Evolutionary conservation across 305 asterid genomes (phyloP), one percentile per base, ranked within the genome.

Genomic region (Rubia tinctorum): DNA sequence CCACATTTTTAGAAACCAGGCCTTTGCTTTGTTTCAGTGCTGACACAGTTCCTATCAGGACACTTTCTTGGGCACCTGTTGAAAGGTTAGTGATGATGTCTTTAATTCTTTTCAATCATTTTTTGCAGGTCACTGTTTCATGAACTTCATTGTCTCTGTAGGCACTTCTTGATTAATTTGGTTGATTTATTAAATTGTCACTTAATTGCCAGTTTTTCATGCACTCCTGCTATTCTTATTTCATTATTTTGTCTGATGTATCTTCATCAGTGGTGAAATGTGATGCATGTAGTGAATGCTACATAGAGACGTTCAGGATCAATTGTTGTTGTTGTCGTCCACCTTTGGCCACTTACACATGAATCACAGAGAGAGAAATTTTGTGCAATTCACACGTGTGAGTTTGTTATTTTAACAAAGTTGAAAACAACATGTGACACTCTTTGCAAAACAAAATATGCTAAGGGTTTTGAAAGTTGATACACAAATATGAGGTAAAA

Each of bases 1-100:
- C 47, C 25, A 64, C 66, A 42, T 25, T 55, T 55, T 63, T 90
- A 92, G 97, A 95, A 63, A 88, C 92, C 62, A 89, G 84, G 82
- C 98, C 99, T 63, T 73, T 92, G 89, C 95, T 88, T 77, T 86
- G 89, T 84, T 90, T 95, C 84, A 87, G 82, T 77, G 97, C 97
- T 23, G 99, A 95, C 80, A 77, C 89, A 51, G 93, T 81, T 85
- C 96, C 97, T 71, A 88, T 92, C 74, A 90, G 98, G 78, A 77
- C 97, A 15, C 84, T 95, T 70, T 86, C 95, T 64, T 95, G 98
- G 97, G 91, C 93, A 78, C 98, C 98, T n/a, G 66, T 69, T 75
- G 87, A 76, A 73, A 86, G 95, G 99, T 92, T 75, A 17, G 89
- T 81, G 55, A 72, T 72, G 40, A 71, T 84, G 56, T 75, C 71